Percentiles rank a stretch among this genome's conserved stretches.
Evolutionary conservation across 257 asterid genomes (phyloP).

Genomic region (Penstemon newberryi): DNA sequence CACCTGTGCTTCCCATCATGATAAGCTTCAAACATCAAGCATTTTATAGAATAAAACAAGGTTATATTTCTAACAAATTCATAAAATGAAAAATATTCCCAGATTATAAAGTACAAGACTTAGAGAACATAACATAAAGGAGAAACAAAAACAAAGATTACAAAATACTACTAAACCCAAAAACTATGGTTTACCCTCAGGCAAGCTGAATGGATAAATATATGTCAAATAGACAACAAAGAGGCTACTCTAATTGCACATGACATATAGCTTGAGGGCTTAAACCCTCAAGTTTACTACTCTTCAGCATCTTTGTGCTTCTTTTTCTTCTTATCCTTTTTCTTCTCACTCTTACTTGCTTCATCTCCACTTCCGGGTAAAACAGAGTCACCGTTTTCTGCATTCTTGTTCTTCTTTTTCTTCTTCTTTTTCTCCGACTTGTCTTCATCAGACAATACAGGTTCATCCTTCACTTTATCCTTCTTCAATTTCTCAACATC

Average conservation of each 20-base stretch:
- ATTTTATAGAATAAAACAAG: background rate
- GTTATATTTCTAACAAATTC: constrained; percentile 8
- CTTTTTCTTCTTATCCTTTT: constrained; percentile 63
- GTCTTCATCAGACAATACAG: constrained; percentile 45
- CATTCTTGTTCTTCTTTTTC: constrained; percentile 47
- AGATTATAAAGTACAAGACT: constrained; percentile 16
- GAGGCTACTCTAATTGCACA: constrained; percentile 29
- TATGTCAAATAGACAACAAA: background rate
- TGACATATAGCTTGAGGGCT: constrained; percentile 27
- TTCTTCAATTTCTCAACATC: constrained; percentile 39
- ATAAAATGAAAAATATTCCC: background rate
- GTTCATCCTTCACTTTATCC: constrained; percentile 39
- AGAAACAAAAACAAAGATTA: background rate
- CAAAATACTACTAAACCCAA: constrained; percentile 18
- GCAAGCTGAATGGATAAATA: constrained; percentile 5
- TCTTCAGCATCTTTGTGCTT: constrained; percentile 57
- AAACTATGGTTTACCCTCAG: background rate
- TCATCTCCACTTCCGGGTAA: constrained; percentile 38
- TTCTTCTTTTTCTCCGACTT: constrained; percentile 69
- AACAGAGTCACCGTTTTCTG: constrained; percentile 50
- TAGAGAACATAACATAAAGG: background rate
- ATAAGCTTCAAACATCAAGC: too few species aligned
- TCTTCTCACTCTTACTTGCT: constrained; percentile 57
- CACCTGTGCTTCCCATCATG: too few species aligned
- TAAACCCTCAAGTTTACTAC: constrained; percentile 25